Base-by-base conservation (phyloP, 2,329 filamentous ascomycete genomes). In the Verticillium klebahnii region DNA sequence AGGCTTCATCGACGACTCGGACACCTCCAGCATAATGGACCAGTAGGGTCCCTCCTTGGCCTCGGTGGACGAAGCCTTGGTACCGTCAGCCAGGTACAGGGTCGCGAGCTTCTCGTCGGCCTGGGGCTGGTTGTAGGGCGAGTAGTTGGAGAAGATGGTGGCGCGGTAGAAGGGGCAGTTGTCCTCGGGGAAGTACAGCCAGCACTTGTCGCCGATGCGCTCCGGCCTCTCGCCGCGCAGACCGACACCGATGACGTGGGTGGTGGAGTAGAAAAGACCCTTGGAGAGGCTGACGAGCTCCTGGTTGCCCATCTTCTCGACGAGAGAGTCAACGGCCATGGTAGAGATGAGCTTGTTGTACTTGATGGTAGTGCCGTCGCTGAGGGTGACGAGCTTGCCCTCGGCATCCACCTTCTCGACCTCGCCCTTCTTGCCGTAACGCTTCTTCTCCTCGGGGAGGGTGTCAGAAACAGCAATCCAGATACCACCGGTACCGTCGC, bases 111-210 rank as follows among this genome's bases (percentile, higher is more conserved):
- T 95, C 74, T 84, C 89, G 62, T 89, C 88, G 63, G 87, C 83
- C 68, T 91, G 82, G 37, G 95, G 95, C 82, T 98, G 95, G 85
- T 99, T 99, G 87, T 96, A 89, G 60, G 94, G 95, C 25, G 95
- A 98, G 86, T 99, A 99, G 87, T 99, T 99, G 79, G 94, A 98
- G 87, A 99, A 99, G 82, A 99, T 98, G 74, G 95, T 99, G 73
- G 95, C 95, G 70, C 95, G 92, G 85, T 99, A 99, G 85, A 99
- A 99, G 75, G 93, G 93, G 84, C 93, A 97, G 85, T 99, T 90
- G 78, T 97, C 90, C 79, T 99, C 95, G 66, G 95, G 95, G 88
- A 98, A 99, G 87, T 99, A 99, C 68, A 99, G 84, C 93, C 95
- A 99, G 88, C 95, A 99, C 86, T 98, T 99, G 83, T 99, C 95